Conservation (phyloP, 176 grass and related monocot genomes). For the Oryza nivara region DNA sequence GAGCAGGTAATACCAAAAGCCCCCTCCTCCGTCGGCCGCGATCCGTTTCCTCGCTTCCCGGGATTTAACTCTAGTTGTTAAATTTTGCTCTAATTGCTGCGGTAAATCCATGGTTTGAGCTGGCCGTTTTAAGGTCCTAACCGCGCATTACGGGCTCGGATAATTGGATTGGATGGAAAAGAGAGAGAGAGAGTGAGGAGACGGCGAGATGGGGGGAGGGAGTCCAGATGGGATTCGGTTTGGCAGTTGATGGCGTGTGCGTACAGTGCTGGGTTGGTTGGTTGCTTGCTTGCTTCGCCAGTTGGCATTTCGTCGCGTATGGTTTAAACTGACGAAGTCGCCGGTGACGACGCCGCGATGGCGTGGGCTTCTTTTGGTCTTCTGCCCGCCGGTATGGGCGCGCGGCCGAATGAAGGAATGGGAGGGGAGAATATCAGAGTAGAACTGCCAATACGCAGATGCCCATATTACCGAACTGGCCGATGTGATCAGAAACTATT, state of each 20-base stretch:
- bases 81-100: background rate
- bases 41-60: background rate
- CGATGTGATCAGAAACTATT: background rate
- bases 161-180: background rate
- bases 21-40: background rate
- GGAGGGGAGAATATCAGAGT: background rate
- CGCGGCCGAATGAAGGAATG: background rate
- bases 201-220: no score
- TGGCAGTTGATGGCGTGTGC: background rate
- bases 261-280: no score
- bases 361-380: background rate
- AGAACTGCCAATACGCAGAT: no score
- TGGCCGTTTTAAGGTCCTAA: background rate
- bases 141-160: background rate
- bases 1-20: conserved; percentile 49
- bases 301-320: background rate
- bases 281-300: background rate
- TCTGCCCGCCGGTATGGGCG: background rate
- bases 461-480: no score
- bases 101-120: background rate
- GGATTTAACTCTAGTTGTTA: background rate
- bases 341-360: background rate
- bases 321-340: background rate
- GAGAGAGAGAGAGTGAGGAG: background rate
- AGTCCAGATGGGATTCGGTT: background rate